Percentiles rank a stretch among this genome's conserved stretches.
phyloP scores from a whole-genome alignment of 1,139 yeast genomes.

The Geotrichum phurueaensis region DNA sequence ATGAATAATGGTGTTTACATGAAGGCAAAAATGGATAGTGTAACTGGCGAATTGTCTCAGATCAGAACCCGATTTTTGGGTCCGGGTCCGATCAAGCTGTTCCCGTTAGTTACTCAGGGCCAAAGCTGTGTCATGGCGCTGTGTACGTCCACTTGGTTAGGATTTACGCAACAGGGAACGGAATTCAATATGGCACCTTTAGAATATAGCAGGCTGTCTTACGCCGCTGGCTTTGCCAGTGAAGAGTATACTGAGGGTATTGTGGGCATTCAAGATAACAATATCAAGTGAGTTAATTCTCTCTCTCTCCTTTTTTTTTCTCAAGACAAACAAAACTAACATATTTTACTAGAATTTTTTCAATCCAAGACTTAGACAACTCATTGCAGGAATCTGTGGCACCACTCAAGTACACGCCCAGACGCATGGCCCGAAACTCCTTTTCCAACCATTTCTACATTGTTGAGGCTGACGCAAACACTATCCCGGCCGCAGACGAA shows the following conservation, averaged over 20 bases:
- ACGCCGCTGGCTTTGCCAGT: constrained; percentile 52
- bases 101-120: constrained; percentile 31
- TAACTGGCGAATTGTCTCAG: constrained; percentile 60
- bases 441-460: constrained; percentile 35
- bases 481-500: constrained; percentile 11
- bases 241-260: constrained; percentile 58
- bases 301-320: background rate
- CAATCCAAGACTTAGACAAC: constrained; percentile 33
- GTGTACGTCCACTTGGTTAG: constrained; percentile 41
- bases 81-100: constrained; percentile 51
- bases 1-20: constrained; percentile 77
- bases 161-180: constrained; percentile 28
- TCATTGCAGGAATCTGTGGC: constrained; percentile 36
- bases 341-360: constrained; percentile 43
- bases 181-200: constrained; percentile 33
- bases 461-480: constrained; percentile 45
- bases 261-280: constrained; percentile 53
- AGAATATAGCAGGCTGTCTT: constrained; percentile 33
- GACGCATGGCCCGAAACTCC: constrained; percentile 37
- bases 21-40: constrained; percentile 50
- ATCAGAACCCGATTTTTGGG: constrained; percentile 74
- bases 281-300: constrained; percentile 31
- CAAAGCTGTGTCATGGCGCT: constrained; percentile 36
- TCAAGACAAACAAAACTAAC: background rate
- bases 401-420: constrained; percentile 50